Percentiles rank a stretch among this genome's conserved stretches.
Evolutionary conservation across 257 asterid species (phyloP).

Genomic region (Datura wrightii): DNA sequence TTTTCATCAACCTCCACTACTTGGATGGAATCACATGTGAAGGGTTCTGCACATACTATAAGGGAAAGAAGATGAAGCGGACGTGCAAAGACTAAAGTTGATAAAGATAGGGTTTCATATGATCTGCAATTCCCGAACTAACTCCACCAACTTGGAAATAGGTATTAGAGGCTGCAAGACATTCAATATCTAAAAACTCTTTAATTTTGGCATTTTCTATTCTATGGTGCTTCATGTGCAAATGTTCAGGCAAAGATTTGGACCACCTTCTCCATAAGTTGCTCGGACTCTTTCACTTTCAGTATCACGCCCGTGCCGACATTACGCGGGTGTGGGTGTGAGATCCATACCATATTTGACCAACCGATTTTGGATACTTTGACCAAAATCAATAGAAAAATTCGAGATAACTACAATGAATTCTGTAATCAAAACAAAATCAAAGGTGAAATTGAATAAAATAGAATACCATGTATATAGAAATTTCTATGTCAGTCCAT

Average conservation of each 20-base stretch:
- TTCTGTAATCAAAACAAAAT: too few relatives aligned
- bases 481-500: too few relatives aligned
- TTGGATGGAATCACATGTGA: not conserved
- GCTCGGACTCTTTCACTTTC: too few relatives aligned
- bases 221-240: not conserved
- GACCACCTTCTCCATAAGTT: not conserved
- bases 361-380: too few relatives aligned
- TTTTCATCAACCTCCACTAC: not conserved
- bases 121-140: not conserved
- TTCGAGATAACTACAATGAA: too few relatives aligned
- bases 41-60: not conserved
- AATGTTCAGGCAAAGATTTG: conserved; percentile 2
- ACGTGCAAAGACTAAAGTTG: not conserved
- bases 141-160: not conserved
- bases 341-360: too few relatives aligned
- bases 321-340: too few relatives aligned
- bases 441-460: too few relatives aligned
- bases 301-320: too few relatives aligned
- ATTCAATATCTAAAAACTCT: not conserved
- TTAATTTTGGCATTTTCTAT: not conserved
- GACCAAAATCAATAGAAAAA: too few relatives aligned
- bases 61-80: not conserved
- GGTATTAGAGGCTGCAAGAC: not conserved
- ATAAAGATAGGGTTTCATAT: not conserved
- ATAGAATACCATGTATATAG: too few relatives aligned